Evolutionary conservation across 2,329 filamentous ascomycete genomes (phyloP).

Genomic region (Metarhizium guizhouense): DNA sequence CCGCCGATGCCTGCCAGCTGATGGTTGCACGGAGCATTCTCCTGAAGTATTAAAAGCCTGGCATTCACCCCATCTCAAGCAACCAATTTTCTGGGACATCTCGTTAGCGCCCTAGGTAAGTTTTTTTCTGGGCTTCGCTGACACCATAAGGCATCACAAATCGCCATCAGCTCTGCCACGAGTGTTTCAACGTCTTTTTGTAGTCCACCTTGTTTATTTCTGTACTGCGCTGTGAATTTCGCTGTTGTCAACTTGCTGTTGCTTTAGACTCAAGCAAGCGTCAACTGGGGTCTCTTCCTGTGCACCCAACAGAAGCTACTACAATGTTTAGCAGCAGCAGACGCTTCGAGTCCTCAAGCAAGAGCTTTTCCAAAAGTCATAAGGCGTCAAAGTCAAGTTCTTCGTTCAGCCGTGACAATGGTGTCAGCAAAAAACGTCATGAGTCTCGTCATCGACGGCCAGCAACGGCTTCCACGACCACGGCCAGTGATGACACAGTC

Average conservation of each 20-base stretch:
- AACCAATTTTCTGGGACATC: not conserved
- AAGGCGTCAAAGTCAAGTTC: slow-evolving; percentile 41
- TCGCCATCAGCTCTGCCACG: not conserved
- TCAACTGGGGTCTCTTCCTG: not conserved
- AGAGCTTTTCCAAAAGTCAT: slow-evolving; percentile 45
- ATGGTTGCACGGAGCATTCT: not conserved
- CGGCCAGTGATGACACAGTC: slow-evolving; percentile 27
- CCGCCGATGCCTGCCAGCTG: not conserved
- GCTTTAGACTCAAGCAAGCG: no score
- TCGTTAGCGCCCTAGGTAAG: slow-evolving; percentile 1
- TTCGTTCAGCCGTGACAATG: slow-evolving; percentile 46
- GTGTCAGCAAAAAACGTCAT: slow-evolving; percentile 45
- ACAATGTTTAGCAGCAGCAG: slow-evolving; percentile 37
- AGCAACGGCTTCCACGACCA: slow-evolving; percentile 34
- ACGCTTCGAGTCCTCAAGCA: slow-evolving; percentile 35
- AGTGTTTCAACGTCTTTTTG: not conserved
- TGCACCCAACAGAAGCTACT: not conserved
- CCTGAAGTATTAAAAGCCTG: not conserved
- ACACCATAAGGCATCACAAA: slow-evolving; percentile 1
- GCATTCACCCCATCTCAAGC: not conserved
- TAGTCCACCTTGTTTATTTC: not conserved
- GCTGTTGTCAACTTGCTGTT: not conserved
- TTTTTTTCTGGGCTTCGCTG: not conserved
- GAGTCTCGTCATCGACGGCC: slow-evolving; percentile 39
- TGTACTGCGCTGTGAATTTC: not conserved